Evolutionary conservation across 2,329 filamentous ascomycete genomes (phyloP).

Genomic region (Sclerotinia spermophila): DNA sequence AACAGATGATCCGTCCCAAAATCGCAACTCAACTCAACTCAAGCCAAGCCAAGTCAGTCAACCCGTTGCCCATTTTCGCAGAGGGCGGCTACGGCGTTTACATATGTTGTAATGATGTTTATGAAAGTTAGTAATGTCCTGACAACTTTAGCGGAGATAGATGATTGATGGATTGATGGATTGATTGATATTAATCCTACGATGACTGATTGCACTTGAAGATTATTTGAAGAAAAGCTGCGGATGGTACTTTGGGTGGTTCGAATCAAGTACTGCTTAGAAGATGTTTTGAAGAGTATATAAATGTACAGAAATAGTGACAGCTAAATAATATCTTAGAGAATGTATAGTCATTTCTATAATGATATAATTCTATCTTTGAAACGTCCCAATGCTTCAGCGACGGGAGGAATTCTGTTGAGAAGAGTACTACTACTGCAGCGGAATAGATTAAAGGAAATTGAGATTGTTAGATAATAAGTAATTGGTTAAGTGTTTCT

Average conservation of each 20-base stretch:
- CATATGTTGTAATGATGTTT: neutral
- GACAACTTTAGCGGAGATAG: neutral
- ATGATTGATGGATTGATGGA: neutral
- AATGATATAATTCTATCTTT: neutral
- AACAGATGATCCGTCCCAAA: too few species aligned
- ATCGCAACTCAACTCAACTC: neutral
- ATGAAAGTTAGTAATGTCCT: neutral
- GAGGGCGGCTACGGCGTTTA: neutral
- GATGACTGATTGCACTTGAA: neutral
- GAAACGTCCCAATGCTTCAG: neutral
- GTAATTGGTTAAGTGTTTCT: neutral
- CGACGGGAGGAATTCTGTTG: neutral
- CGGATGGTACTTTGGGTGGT: neutral
- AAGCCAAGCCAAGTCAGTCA: neutral
- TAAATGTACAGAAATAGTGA: neutral
- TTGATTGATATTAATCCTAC: neutral
- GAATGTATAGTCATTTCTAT: neutral
- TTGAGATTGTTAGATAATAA: neutral
- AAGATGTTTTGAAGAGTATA: neutral
- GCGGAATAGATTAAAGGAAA: neutral
- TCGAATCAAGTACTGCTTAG: neutral
- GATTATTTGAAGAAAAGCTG: neutral
- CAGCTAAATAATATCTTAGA: neutral
- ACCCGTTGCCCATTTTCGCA: neutral
- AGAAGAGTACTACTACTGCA: neutral